Percentiles rank a stretch among this genome's conserved stretches.
Conservation (phyloP, 2,329 filamentous ascomycete genomes). For the Myriangium duriaei region DNA sequence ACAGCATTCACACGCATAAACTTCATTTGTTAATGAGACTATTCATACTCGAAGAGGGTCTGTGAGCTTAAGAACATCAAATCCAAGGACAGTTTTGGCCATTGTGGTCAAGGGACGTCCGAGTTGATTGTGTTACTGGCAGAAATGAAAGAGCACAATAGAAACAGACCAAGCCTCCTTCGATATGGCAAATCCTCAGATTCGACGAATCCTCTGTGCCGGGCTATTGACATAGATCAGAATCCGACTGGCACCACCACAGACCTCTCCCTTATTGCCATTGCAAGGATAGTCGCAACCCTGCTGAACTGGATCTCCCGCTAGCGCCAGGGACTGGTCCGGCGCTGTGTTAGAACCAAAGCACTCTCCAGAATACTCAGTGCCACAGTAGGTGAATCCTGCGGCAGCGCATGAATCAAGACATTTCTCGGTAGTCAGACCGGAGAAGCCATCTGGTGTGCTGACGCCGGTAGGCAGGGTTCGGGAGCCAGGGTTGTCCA, state of each 20-base stretch:
- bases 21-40: too few relatives aligned
- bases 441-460: slow-evolving; percentile 16
- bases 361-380: slow-evolving; percentile 19
- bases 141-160: too few relatives aligned
- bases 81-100: too few relatives aligned
- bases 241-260: slow-evolving; percentile 18
- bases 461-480: slow-evolving; percentile 13
- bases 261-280: slow-evolving; percentile 20
- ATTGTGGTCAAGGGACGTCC: too few relatives aligned
- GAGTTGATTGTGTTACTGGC: too few relatives aligned
- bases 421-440: slow-evolving; percentile 18
- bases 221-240: slow-evolving; percentile 19
- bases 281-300: slow-evolving; percentile 20
- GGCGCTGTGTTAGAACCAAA: slow-evolving; percentile 15
- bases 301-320: slow-evolving; percentile 15
- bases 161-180: too few relatives aligned
- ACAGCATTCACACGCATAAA: too few relatives aligned
- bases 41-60: too few relatives aligned
- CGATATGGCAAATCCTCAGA: too few relatives aligned
- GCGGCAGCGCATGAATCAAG: slow-evolving; percentile 16
- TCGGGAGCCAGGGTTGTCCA: slow-evolving; percentile 20
- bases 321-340: slow-evolving; percentile 5
- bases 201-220: too few relatives aligned
- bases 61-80: too few relatives aligned
- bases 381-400: slow-evolving; percentile 18